Base-by-base conservation (phyloP, 1,139 yeast species). In the Diutina neorugosa region DNA sequence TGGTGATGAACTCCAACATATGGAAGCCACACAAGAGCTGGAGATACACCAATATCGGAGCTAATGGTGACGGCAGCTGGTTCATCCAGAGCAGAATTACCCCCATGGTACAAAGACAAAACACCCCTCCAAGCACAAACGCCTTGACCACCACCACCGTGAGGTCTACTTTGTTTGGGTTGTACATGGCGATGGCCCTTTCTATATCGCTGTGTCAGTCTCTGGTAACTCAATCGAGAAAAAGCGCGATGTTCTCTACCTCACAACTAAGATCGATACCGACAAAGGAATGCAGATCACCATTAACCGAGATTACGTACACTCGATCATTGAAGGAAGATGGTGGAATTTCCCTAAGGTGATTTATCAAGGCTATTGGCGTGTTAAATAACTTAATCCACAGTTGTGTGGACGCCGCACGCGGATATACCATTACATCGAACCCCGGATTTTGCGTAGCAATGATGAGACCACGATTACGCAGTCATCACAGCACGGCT, bases 1-100 rank as follows among this genome's bases (percentile, higher is more conserved):
- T 93, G 52, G 81, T 77, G 61, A 78, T 77, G 65, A 84, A 93
- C 67, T 93, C 98, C 37, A 89, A 65, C 60, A 86, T 77, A 65
- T 93, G 98, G 69, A 93, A 93, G 0, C 75, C 23, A 1, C 84
- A 67, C 20, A 87, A 65, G 4, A 49, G 25, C 77, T 67, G 20
- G 18, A 55, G 51, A 44, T 51, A 57, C 19, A 55, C 47, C 9
- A 56, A 53, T 14, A 54, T 21, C 11, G 59, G 53, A 25, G 76
- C 63, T 79, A 20, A 52, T 59, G 56, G 27, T 63, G 49, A 44
- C 21, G 34, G 25, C 50, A 7, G 54, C 41, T 47, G 53, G 19
- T 44, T 27, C 25, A 52, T 34, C 14, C 52, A 51, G 14, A 58
- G 52, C n/a, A 54, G 43, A 19, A 60, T 52, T 12, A 57, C 53